Conservation (phyloP, 2,329 filamentous ascomycete species). For the Zasmidium cellare region DNA sequence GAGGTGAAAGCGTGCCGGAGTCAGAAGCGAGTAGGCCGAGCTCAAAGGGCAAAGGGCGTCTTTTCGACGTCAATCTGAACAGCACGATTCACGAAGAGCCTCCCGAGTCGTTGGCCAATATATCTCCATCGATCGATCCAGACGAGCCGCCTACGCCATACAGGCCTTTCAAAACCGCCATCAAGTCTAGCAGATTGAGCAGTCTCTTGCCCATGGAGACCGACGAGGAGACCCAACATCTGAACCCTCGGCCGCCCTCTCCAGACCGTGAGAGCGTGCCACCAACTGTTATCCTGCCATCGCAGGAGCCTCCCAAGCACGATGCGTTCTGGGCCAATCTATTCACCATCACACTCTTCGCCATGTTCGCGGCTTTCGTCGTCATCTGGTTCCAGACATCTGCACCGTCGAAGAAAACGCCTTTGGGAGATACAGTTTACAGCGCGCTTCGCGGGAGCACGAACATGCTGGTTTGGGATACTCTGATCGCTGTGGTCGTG, state of each 20-base stretch:
- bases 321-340: conserved; percentile 91
- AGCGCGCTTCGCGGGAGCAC: conserved; percentile 83
- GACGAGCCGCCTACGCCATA: conserved; percentile 54
- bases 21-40: conserved; percentile 45
- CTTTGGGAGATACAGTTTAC: conserved; percentile 91
- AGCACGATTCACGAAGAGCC: conserved; percentile 55
- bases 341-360: conserved; percentile 80
- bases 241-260: conserved; percentile 48
- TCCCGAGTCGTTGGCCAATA: conserved; percentile 34
- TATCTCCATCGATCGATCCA: conserved; percentile 39
- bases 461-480: conserved; percentile 86
- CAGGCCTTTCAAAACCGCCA: conserved; percentile 54
- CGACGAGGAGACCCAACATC: conserved; percentile 50
- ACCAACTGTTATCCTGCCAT: conserved; percentile 57
- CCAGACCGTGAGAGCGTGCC: conserved; percentile 57
- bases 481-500: conserved; percentile 82
- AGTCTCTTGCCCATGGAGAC: conserved; percentile 53
- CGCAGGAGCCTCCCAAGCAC: conserved; percentile 73
- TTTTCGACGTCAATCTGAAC: conserved; percentile 87
- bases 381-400: conserved; percentile 88
- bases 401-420: conserved; percentile 64
- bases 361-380: conserved; percentile 83
- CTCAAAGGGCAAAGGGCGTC: conserved; percentile 61
- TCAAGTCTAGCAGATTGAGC: conserved; percentile 38
- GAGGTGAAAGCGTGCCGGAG: conserved; percentile 42